Evolutionary conservation across 768 basidiomycete species (phyloP).

Genomic region (Tricholoma hemisulphureum): DNA sequence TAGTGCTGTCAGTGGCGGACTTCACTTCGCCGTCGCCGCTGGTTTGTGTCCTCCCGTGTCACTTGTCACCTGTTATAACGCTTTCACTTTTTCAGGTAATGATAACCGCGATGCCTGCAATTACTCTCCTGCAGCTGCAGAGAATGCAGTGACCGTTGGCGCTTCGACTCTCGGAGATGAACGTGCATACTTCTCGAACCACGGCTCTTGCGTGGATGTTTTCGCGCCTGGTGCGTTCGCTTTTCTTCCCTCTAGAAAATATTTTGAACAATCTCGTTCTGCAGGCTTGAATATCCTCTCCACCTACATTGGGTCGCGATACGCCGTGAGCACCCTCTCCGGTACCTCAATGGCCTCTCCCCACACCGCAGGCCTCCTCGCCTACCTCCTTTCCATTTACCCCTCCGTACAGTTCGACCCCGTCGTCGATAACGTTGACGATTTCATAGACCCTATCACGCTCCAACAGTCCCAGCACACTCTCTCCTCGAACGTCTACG

Average conservation of each 20-base stretch:
- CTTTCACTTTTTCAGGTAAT: slow-evolving; percentile 48
- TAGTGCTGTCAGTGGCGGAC: slow-evolving; percentile 74
- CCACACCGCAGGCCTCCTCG: slow-evolving; percentile 84
- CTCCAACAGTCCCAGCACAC: slow-evolving; percentile 32
- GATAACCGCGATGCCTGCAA: slow-evolving; percentile 88
- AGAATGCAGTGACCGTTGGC: slow-evolving; percentile 91
- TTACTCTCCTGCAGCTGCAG: slow-evolving; percentile 88
- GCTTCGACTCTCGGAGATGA: slow-evolving; percentile 82
- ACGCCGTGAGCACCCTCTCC: slow-evolving; percentile 72
- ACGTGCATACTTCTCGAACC: slow-evolving; percentile 92
- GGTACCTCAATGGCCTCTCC: slow-evolving; percentile 97
- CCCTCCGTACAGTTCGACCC: slow-evolving; percentile 66
- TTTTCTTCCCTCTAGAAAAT: not conserved
- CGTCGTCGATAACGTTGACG: slow-evolving; percentile 34
- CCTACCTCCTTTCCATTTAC: slow-evolving; percentile 90
- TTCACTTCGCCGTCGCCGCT: slow-evolving; percentile 97
- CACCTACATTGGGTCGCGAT: slow-evolving; percentile 69
- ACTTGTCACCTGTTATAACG: not conserved
- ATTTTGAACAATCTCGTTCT: not conserved
- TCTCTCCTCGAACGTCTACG: slow-evolving; percentile 48
- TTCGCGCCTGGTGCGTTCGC: slow-evolving; percentile 71
- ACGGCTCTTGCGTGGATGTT: slow-evolving; percentile 86
- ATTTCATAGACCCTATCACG: slow-evolving; percentile 30
- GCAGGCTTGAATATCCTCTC: slow-evolving; percentile 82
- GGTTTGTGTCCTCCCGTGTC: slow-evolving; percentile 46